Evolutionary conservation across 805 yeast genomes (phyloP).

Genomic region (Wickerhamiella parazyma): DNA sequence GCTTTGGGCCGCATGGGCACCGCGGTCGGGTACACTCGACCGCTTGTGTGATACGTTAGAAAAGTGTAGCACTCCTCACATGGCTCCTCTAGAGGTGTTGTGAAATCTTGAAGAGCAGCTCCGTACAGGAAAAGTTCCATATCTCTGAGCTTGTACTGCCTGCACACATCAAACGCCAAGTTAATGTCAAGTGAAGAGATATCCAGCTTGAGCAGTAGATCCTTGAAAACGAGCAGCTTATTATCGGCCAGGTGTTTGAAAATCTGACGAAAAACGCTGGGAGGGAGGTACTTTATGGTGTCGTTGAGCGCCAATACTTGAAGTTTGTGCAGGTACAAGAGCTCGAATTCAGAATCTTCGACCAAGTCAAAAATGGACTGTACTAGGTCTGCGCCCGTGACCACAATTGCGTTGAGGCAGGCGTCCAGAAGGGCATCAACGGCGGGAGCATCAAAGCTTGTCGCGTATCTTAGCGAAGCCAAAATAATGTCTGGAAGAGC

Average conservation of each 20-base stretch:
- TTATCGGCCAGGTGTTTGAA: constrained; percentile 35
- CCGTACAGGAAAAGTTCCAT: constrained; percentile 63
- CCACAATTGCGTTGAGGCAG: constrained; percentile 30
- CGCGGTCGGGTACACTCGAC: constrained; percentile 68
- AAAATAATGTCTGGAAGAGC: constrained; percentile 45
- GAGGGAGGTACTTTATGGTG: constrained; percentile 40
- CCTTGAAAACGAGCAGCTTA: constrained; percentile 40
- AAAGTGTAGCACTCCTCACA: constrained; percentile 34
- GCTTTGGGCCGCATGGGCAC: constrained; percentile 24
- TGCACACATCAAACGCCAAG: constrained; percentile 51
- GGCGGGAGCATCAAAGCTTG: constrained; percentile 25
- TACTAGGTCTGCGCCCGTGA: constrained; percentile 23
- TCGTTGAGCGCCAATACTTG: constrained; percentile 39
- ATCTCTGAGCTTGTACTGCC: constrained; percentile 42
- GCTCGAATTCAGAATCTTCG: constrained; percentile 24
- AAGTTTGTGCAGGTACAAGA: constrained; percentile 38
- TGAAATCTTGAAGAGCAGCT: constrained; percentile 48
- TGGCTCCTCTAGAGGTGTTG: constrained; percentile 24
- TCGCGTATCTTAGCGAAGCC: constrained; percentile 36
- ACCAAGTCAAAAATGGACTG: constrained; percentile 36
- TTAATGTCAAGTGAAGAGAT: constrained; percentile 63
- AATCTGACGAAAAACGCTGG: constrained; percentile 47
- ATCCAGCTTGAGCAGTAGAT: constrained; percentile 56
- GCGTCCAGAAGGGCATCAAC: constrained; percentile 26
- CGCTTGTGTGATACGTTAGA: constrained; percentile 55